A percentile compares a stretch with the other conserved stretches of the same genome.
Conservation (phyloP, 139 green algal species). For the Haematococcus sp. region DNA sequence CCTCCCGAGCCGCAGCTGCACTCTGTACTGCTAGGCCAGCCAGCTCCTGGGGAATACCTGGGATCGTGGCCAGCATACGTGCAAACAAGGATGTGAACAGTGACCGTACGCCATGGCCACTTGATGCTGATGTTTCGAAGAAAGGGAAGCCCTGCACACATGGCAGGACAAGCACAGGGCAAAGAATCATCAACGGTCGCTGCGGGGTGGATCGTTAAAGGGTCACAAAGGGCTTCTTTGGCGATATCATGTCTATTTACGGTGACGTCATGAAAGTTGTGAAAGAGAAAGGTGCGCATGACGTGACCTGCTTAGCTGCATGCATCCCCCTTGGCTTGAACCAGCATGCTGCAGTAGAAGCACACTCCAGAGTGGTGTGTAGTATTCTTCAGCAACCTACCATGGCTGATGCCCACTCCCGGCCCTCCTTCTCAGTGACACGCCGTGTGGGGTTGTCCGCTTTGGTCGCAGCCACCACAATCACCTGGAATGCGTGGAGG, state of each 20-base stretch:
- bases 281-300: neutral
- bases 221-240: too few relatives aligned
- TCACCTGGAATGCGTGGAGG: constrained; percentile 17
- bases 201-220: neutral
- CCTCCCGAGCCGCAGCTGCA: constrained; percentile 33
- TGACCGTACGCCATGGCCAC: constrained; percentile 34
- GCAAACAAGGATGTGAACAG: constrained; percentile 57
- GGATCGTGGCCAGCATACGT: constrained; percentile 47
- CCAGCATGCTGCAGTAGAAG: too few relatives aligned
- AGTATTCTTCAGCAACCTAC: neutral
- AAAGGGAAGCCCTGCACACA: constrained; percentile 12
- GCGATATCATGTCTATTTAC: too few relatives aligned
- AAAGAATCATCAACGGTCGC: neutral
- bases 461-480: constrained; percentile 56
- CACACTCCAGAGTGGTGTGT: too few relatives aligned
- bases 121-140: constrained; percentile 51
- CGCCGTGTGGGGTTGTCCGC: constrained; percentile 43
- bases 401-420: constrained; percentile 46
- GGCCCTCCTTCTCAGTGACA: constrained; percentile 57
- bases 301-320: neutral
- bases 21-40: constrained; percentile 36
- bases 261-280: neutral
- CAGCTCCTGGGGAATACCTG: constrained; percentile 39
- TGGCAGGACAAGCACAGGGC: neutral
- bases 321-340: too few relatives aligned